Base-by-base conservation (phyloP, 2,329 filamentous ascomycete genomes). In the Pseudogymnoascus sp. region DNA sequence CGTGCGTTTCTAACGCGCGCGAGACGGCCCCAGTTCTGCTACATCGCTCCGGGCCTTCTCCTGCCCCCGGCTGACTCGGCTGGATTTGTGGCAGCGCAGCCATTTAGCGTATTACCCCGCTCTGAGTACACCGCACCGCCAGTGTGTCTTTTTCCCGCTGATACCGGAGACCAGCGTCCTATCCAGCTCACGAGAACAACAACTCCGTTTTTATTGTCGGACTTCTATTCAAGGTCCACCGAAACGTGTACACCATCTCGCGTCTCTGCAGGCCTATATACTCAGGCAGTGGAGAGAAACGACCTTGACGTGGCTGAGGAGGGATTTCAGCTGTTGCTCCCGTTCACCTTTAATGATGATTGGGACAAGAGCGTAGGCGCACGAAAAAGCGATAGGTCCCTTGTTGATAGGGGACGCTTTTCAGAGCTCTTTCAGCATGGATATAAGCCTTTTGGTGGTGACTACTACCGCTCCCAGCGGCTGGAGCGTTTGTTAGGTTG, bases 401-500 rank as follows among this genome's bases (percentile, higher is more conserved):
- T 68, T 62, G 43, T 71, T 43, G 60, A 58, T 16, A 45, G n/a
- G 25, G 65, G 61, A 1, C 61, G 28, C 1, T 67, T 67, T 43
- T 62, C 67, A 31, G 69, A 70, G 6, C 67, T 74, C 43, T 75
- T 74, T 60, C 69, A 75, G 60, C 71, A 75, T 68, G 71, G 71
- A 58, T 71, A 63, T 43, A 73, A 74, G 64, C 69, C 70, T 43
- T 73, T 73, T 41, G 71, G 72, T 7, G 71, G 72, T n/a, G 64
- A 72, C 25, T 69, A 64, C 21, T 67, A 68, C 18, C 67, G 72
- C 3, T 37, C 43, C 12, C 43, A 49, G 43, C 43, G 43, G 43
- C 71, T 73, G 23, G 68, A 73, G 62, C 63, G 67, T 28, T 61
- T 73, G 43, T 64, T 73, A 1, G 67, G 69, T 12, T 63, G 66